Conservation (phyloP, 2,329 filamentous ascomycete species). For the Plectosphaerella sp. region DNA sequence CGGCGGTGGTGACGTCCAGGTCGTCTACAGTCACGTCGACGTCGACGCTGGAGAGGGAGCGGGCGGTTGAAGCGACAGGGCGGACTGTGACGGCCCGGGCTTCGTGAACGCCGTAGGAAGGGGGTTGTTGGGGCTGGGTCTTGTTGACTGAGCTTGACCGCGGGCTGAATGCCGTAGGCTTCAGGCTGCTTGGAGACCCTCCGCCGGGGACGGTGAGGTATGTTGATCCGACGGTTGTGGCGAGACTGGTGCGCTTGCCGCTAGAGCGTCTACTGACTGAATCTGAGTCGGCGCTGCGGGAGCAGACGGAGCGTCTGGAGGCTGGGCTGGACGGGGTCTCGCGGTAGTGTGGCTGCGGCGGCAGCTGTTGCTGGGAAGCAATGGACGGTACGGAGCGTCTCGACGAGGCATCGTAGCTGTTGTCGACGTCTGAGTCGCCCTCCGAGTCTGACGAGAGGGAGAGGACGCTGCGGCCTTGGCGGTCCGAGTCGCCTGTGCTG, state of each 20-base stretch:
- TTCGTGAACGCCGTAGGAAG: conserved; percentile 30
- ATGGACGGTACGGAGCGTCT: conserved; percentile 18
- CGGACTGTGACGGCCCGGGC: conserved; percentile 33
- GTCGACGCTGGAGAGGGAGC: conserved; percentile 2
- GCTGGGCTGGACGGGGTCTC: conserved; percentile 8
- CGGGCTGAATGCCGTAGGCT: conserved; percentile 13
- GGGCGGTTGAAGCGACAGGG: conserved; percentile 14
- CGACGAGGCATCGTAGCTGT: conserved; percentile 23
- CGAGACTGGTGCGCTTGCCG: conserved; percentile 33
- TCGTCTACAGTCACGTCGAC: not conserved
- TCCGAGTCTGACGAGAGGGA: conserved; percentile 56
- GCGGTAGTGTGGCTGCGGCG: not conserved
- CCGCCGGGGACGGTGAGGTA: conserved; percentile 35
- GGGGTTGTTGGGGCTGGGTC: conserved; percentile 9
- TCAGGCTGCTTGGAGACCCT: conserved; percentile 14
- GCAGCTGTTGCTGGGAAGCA: conserved; percentile 16
- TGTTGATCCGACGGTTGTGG: conserved; percentile 27
- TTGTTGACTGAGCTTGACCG: conserved; percentile 23
- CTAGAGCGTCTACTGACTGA: conserved; percentile 21
- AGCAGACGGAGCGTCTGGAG: conserved; percentile 2
- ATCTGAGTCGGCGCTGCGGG: not conserved
- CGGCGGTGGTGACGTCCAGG: conserved; percentile 4
- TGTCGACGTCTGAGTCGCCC: conserved; percentile 28
- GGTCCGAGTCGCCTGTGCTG: conserved; percentile 43
- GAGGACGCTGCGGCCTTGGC: conserved; percentile 50